Conservation (phyloP, 1,139 yeast genomes). For the Suzukiozyma palmioleophila region DNA sequence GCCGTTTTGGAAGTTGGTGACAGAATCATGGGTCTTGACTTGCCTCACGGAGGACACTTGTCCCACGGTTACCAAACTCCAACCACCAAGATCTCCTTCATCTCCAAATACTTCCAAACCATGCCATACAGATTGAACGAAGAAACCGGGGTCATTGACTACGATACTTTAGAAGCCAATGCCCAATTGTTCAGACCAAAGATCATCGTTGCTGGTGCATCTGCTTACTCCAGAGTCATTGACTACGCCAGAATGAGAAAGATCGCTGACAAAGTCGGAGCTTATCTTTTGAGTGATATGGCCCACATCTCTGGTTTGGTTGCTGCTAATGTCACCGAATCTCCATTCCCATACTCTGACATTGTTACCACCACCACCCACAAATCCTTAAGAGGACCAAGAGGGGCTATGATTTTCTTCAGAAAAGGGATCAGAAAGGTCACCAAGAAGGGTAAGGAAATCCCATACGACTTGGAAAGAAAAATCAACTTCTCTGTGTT, state of each 20-base stretch:
- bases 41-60: constrained; percentile 96
- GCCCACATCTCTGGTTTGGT: constrained; percentile 95
- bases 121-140: constrained; percentile 92
- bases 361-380: constrained; percentile 97
- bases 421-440: constrained; percentile 87
- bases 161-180: constrained; percentile 79
- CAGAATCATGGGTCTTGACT: constrained; percentile 91
- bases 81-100: constrained; percentile 80
- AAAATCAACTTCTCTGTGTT: constrained; percentile 92
- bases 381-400: constrained; percentile 95
- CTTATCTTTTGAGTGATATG: constrained; percentile 89
- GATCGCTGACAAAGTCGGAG: constrained; percentile 91
- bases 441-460: constrained; percentile 85
- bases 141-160: constrained; percentile 85
- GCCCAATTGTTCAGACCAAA: constrained; percentile 90
- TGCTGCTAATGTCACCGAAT: constrained; percentile 86
- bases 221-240: constrained; percentile 88
- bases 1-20: constrained; percentile 91
- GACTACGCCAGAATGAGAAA: constrained; percentile 86
- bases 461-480: constrained; percentile 79
- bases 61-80: constrained; percentile 95
- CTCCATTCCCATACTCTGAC: constrained; percentile 93
- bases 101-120: constrained; percentile 92
- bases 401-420: constrained; percentile 98
- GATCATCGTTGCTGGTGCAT: constrained; percentile 92